Conservation (phyloP, 2,329 filamentous ascomycete species). For the Emmonsia crescens region DNA sequence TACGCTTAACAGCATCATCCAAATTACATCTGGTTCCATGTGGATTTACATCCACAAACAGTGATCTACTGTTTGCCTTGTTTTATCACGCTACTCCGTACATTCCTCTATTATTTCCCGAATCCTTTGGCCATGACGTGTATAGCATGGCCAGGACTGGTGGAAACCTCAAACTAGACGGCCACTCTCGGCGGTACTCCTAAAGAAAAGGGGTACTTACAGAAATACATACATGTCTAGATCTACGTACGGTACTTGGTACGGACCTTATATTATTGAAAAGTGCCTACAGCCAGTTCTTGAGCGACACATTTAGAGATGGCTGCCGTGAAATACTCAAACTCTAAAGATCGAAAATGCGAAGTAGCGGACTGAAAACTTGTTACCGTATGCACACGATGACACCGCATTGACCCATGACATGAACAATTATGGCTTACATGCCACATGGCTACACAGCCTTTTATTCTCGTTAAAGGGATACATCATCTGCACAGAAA, state of each 20-base stretch:
- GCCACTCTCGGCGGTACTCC: background rate
- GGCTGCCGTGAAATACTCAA: background rate
- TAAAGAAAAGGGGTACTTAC: background rate
- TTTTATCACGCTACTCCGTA: too few relatives aligned
- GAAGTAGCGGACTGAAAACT: too few relatives aligned
- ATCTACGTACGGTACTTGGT: too few relatives aligned
- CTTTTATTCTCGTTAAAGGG: background rate
- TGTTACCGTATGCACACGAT: too few relatives aligned
- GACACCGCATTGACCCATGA: background rate
- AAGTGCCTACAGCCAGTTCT: too few relatives aligned
- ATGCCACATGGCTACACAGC: background rate
- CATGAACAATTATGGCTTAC: too few relatives aligned
- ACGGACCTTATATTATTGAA: too few relatives aligned
- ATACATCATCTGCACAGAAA: background rate
- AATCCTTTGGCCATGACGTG: background rate
- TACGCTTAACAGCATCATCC: background rate
- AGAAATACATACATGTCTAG: background rate
- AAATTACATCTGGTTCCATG: background rate
- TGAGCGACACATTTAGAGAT: too few relatives aligned
- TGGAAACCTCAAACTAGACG: background rate
- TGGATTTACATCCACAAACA: background rate
- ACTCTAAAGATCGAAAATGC: background rate
- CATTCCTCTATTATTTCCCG: too few relatives aligned
- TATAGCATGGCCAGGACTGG: background rate
- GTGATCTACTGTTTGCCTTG: background rate